Evolutionary conservation across 495 filamentous ascomycete genomes (phyloP).

Genomic region (Halenospora varia): DNA sequence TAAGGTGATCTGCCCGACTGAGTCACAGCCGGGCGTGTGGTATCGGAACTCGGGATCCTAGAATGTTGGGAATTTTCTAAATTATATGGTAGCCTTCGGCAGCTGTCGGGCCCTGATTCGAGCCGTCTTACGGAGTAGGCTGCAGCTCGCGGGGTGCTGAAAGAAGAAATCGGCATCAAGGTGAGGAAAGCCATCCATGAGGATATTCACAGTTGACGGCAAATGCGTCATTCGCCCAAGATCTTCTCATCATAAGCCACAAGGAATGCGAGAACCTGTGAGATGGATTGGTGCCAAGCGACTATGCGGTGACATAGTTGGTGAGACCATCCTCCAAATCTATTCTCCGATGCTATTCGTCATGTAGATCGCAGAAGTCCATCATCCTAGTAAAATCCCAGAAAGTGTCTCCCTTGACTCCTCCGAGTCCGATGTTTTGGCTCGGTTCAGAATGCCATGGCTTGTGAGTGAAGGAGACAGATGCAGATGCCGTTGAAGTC

Average conservation of each 20-base stretch:
- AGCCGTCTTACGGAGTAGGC: not conserved
- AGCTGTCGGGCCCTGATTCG: not conserved
- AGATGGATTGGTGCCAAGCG: not conserved
- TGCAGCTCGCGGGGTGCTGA: not conserved
- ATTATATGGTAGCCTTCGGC: too few relatives aligned
- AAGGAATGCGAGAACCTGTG: not conserved
- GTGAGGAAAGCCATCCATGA: not conserved
- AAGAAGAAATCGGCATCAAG: not conserved
- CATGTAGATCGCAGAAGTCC: too few relatives aligned
- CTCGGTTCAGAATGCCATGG: too few relatives aligned
- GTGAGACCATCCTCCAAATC: too few relatives aligned
- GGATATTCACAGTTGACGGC: not conserved
- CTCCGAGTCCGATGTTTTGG: too few relatives aligned
- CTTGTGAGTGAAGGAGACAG: too few relatives aligned
- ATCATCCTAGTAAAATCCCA: too few relatives aligned
- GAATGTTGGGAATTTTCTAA: not conserved
- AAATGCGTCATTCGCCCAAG: not conserved
- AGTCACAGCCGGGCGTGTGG: not conserved
- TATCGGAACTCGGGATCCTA: not conserved
- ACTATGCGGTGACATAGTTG: not conserved
- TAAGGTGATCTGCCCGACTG: not conserved
- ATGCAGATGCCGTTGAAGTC: too few relatives aligned
- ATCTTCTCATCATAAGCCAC: not conserved
- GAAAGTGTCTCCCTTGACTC: too few relatives aligned
- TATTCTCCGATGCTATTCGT: too few relatives aligned